phyloP scores from a whole-genome alignment of 139 green algal species.

The Edaphochlamys debaryana region DNA sequence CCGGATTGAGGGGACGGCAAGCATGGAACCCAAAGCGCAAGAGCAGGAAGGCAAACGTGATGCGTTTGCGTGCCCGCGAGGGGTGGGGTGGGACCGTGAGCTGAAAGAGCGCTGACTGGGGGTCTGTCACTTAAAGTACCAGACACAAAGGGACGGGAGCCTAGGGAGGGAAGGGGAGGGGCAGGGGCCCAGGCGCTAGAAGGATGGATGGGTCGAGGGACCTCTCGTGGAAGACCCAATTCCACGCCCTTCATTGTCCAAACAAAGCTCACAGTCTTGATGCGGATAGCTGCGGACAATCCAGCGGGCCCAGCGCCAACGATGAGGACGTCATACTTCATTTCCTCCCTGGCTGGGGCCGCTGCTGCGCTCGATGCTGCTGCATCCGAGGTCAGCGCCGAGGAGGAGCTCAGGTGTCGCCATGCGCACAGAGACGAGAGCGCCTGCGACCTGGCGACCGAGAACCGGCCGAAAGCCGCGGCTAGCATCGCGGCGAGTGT shows the following conservation, averaged over 20 bases:
- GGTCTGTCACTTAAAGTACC: background rate
- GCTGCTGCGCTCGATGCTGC: background rate
- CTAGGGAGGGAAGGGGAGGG: too few relatives aligned
- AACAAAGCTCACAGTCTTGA: slow-evolving; percentile 79
- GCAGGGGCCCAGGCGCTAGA: background rate
- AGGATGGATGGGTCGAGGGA: background rate
- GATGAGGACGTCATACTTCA: slow-evolving; percentile 91
- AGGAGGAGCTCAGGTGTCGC: background rate
- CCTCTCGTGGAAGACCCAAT: background rate
- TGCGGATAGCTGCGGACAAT: slow-evolving; percentile 85
- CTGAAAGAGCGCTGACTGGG: too few relatives aligned
- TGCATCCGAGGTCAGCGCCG: background rate
- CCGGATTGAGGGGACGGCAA: background rate
- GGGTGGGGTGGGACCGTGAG: too few relatives aligned
- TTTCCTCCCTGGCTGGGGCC: slow-evolving; percentile 55
- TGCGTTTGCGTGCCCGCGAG: too few relatives aligned
- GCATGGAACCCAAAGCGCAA: background rate
- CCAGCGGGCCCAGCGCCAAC: slow-evolving; percentile 92
- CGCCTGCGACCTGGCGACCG: too few relatives aligned
- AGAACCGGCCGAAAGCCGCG: too few relatives aligned
- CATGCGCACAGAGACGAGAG: too few relatives aligned
- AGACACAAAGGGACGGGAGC: background rate
- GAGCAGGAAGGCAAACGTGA: background rate
- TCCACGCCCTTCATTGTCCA: too few relatives aligned
- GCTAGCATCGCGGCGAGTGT: too few relatives aligned